Evolutionary conservation across 208 protist genomes (phyloP).

Genomic region (Tetramitus jugosus): DNA sequence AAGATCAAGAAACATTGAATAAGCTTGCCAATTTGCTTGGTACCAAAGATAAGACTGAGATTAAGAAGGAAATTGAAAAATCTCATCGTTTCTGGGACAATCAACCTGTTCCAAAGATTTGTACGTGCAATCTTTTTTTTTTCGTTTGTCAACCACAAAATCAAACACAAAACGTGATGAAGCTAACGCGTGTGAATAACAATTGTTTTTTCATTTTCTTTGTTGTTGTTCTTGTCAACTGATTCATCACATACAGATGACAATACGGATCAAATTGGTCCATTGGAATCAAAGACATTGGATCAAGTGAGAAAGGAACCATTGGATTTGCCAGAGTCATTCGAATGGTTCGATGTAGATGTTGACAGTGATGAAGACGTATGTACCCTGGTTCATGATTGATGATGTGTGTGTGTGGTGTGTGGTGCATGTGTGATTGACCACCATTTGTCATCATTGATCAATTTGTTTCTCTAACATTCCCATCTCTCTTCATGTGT

Average conservation of each 20-base stretch:
- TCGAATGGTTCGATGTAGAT: constrained; percentile 87
- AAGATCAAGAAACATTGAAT: too few relatives aligned
- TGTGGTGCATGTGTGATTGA: too few relatives aligned
- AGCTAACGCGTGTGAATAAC: too few relatives aligned
- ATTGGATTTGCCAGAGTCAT: constrained; percentile 69
- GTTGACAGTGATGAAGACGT: constrained; percentile 65
- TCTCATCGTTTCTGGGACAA: constrained; percentile 52
- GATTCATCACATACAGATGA: not conserved
- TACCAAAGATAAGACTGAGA: too few relatives aligned
- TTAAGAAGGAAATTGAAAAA: too few relatives aligned
- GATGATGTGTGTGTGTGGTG: too few relatives aligned
- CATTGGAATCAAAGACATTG: constrained; percentile 48
- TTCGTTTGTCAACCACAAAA: too few relatives aligned
- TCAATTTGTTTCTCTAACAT: not conserved
- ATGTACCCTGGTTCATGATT: too few relatives aligned
- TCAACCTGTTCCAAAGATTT: constrained; percentile 49
- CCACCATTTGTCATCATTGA: not conserved
- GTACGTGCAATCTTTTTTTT: not conserved
- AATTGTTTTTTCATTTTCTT: not conserved
- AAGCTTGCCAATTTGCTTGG: too few relatives aligned
- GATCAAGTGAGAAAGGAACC: constrained; percentile 76
- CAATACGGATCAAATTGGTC: not conserved
- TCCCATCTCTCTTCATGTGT: not conserved
- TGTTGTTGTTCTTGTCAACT: not conserved
- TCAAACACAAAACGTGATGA: not conserved